A percentile compares a stretch with the other conserved stretches of the same genome.
Evolutionary conservation across 2,329 filamentous ascomycete species (phyloP).

Genomic region (Phaeophleospora eucalypticola): DNA sequence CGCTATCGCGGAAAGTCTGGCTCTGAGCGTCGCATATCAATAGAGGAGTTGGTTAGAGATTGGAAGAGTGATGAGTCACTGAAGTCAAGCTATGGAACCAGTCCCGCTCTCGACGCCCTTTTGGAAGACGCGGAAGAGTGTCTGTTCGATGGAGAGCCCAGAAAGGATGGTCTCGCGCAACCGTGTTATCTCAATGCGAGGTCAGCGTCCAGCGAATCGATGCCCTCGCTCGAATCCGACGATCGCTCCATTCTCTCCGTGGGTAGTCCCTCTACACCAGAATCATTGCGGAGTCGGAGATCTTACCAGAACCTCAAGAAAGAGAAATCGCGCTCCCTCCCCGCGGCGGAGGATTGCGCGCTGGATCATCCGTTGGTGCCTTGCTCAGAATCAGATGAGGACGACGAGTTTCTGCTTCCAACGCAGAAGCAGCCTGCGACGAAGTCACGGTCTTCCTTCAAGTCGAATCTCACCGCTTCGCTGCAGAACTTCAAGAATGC

Average conservation of each 20-base stretch:
- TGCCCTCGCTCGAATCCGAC: constrained; percentile 50
- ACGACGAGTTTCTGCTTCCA: constrained; percentile 29
- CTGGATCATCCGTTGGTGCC: constrained; percentile 56
- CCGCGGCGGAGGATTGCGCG: constrained; percentile 50
- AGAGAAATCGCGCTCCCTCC: constrained; percentile 47
- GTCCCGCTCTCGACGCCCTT: constrained; percentile 49
- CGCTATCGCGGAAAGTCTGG: constrained; percentile 40
- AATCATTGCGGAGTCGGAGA: constrained; percentile 31
- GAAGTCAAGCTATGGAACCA: constrained; percentile 26
- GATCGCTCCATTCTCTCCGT: constrained; percentile 46
- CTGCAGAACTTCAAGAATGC: constrained; percentile 59
- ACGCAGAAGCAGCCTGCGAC: constrained; percentile 33
- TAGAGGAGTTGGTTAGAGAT: constrained; percentile 54
- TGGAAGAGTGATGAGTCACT: constrained; percentile 46
- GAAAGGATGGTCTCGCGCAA: constrained; percentile 36
- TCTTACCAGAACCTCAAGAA: constrained; percentile 40
- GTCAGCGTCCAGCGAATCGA: constrained; percentile 56
- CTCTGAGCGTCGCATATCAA: constrained; percentile 46
- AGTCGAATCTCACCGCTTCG: constrained; percentile 61
- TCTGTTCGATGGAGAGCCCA: constrained; percentile 28
- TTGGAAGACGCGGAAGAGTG: constrained; percentile 52
- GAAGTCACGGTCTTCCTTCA: constrained; percentile 50
- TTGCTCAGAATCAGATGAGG: constrained; percentile 30
- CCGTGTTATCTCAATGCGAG: constrained; percentile 43
- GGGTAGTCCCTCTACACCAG: constrained; percentile 42